phyloP scores from a whole-genome alignment of 1,284 basidiomycete species.

The Cutaneotrichosporon mucoides region DNA sequence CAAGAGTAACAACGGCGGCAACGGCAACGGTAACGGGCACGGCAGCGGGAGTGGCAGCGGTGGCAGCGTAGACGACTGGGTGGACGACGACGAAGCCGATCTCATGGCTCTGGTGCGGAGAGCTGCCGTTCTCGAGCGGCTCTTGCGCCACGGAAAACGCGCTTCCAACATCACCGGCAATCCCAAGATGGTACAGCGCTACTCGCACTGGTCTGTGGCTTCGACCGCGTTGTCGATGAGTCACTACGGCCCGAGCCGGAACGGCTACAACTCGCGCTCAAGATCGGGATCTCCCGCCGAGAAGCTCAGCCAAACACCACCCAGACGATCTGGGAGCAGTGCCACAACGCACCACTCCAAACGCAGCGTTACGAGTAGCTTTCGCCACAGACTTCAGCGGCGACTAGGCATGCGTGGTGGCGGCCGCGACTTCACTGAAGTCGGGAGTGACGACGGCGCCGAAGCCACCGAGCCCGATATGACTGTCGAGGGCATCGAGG shows the following conservation, averaged over 20 bases:
- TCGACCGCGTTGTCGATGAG: slow-evolving; percentile 3
- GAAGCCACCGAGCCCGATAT: neutral
- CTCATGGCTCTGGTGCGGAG: slow-evolving; percentile 29
- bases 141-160: slow-evolving; percentile 36
- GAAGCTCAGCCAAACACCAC: neutral
- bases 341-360: neutral
- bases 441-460: slow-evolving; percentile 10
- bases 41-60: neutral
- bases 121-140: slow-evolving; percentile 37
- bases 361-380: neutral
- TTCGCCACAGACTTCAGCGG: slow-evolving; percentile 2
- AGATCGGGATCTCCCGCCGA: neutral
- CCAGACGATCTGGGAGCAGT: neutral
- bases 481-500: slow-evolving; percentile 4
- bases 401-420: neutral
- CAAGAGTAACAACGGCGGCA: neutral
- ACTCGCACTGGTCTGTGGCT: slow-evolving; percentile 4
- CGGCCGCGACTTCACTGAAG: slow-evolving; percentile 2
- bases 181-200: slow-evolving; percentile 6
- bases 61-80: slow-evolving; percentile 3
- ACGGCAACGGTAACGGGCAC: slow-evolving; percentile 4
- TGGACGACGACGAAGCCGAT: slow-evolving; percentile 32
- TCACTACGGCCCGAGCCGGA: neutral
- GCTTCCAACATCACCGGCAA: slow-evolving; percentile 13
- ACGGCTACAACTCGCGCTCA: neutral